Evolutionary conservation across 2,329 filamentous ascomycete genomes (phyloP), one percentile per base, ranked within the genome.

Genomic region (Colletotrichum agaves): DNA sequence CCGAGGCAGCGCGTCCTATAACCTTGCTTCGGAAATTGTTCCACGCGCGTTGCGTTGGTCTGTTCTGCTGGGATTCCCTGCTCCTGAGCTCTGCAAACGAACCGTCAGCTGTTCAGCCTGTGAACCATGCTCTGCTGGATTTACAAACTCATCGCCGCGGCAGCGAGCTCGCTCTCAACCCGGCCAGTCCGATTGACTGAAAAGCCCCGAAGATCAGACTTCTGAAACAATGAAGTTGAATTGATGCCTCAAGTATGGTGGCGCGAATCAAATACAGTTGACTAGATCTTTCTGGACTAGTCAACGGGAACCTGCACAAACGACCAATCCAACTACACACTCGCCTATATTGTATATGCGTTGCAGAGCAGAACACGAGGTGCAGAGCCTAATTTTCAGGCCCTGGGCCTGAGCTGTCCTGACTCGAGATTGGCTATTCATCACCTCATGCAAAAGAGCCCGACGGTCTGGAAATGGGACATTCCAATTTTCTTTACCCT

Each of bases 271-370:
- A 47, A 27, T 47, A 63, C 62, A 65, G 17, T 52, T 57, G 55
- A 21, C 60, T 61, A 55, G 56, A 73, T 74, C 72, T 72, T 73
- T 73, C 75, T 73, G 73, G 74, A 72, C 73, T 73, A 70, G 76
- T 57, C 43, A n/a, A 52, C 79, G 80, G 80, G 74, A 77, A 75
- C 75, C 73, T 77, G 78, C 80, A 78, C 79, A 78, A 75, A 78
- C 74, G 73, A 77, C 73, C 39, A 43, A 58, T 61, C 59, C 63
- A 46, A 50, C 57, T 67, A 50, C 39, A 70, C 68, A 71, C 72
- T 67, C 71, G 60, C 61, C 61, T 65, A 75, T 75, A 74, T 76
- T 75, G 74, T 72, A 47, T 71, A 71, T 71, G 74, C 74, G 74
- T 74, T 66, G 66, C 67, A 67, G 74, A 75, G 74, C 72, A 75